Evolutionary conservation across 768 basidiomycete genomes (phyloP).

Genomic region (Leccinellum luteum): DNA sequence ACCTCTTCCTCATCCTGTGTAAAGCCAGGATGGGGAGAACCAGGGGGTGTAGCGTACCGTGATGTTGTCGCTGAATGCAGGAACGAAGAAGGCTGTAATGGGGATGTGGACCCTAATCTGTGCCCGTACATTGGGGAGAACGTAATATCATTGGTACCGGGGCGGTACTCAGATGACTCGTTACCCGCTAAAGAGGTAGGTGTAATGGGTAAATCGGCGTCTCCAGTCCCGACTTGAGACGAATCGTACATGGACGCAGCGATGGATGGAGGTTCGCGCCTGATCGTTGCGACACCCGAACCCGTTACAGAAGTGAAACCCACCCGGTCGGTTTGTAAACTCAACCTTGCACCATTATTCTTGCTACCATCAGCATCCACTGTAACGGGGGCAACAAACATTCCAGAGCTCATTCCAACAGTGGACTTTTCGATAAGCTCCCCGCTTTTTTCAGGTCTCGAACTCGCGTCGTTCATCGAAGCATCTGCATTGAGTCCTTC

Average conservation of each 20-base stretch:
- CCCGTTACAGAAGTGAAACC: not conserved
- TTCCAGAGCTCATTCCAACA: not conserved
- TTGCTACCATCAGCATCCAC: not conserved
- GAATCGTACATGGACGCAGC: not conserved
- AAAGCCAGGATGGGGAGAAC: not conserved
- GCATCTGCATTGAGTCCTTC: not conserved
- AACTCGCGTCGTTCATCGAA: not conserved
- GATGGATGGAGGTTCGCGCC: not conserved
- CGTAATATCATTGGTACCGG: not conserved
- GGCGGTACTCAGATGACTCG: not conserved
- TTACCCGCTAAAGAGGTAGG: not conserved
- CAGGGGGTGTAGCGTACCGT: conserved; percentile 12
- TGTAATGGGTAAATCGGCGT: not conserved
- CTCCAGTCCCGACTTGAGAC: not conserved
- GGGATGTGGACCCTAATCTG: conserved; percentile 1
- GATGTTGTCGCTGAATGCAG: not conserved
- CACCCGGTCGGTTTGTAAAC: not conserved
- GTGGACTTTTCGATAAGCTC: not conserved
- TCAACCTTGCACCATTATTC: not conserved
- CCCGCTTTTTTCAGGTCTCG: not conserved
- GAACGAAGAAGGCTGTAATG: not conserved
- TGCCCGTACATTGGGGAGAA: not conserved
- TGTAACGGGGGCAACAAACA: not conserved
- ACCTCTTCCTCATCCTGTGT: conserved; percentile 24
- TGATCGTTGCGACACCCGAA: not conserved